Base-by-base conservation (phyloP, 2,329 filamentous ascomycete species). In the Paracorniculantispora psalliotae region DNA sequence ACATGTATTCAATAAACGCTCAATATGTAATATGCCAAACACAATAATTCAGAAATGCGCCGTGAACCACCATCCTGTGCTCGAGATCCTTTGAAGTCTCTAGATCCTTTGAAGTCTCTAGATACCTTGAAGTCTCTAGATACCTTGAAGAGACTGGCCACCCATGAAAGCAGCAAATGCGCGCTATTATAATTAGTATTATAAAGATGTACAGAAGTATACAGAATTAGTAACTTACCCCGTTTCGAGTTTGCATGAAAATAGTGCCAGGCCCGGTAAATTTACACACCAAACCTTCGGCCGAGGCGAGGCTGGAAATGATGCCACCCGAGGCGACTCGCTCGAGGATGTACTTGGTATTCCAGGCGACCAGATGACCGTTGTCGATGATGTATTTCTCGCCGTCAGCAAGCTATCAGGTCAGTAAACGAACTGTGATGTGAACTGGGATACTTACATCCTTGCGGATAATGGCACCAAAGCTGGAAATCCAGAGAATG, bases 371-470 rank as follows among this genome's bases (percentile, higher is more conserved):
- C 1, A 97, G 80, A 66, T 97, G 92, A 3, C 91, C 91, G 67
- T 96, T 96, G 68, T 96, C 91, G 59, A 97, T 87, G 64, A 94
- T 91, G 73, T 97, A 97, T 66, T 88, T 89, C 71, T 97, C 93
- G 10, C 88, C 88, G 13, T 86, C 82, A 47, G 72, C 74, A 28
- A 87, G 77, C 80, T 81, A 52, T 21, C 12, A 54, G 12, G 53
- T 67, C 26, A 68, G 65, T 33, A 57, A 19, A 21, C 9, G 17
- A 39, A 17, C 12, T 12, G n/a, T 15, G 8, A 8, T n/a, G 13
- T 6, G 9, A 28, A n/a, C n/a, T 12, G 33, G 35, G 12, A n/a
- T 10, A 49, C 89, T 78, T 71, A 96, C 90, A 71, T 97, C 92
- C 76, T 97, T 97, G 68, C 89, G 83, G 62, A 97, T 91, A 62